These are phyloP conservation scores for Nemania serpens DNA, from an alignment of 2,329 filamentous ascomycete genomes.

Conservation along the genomic window DNA sequence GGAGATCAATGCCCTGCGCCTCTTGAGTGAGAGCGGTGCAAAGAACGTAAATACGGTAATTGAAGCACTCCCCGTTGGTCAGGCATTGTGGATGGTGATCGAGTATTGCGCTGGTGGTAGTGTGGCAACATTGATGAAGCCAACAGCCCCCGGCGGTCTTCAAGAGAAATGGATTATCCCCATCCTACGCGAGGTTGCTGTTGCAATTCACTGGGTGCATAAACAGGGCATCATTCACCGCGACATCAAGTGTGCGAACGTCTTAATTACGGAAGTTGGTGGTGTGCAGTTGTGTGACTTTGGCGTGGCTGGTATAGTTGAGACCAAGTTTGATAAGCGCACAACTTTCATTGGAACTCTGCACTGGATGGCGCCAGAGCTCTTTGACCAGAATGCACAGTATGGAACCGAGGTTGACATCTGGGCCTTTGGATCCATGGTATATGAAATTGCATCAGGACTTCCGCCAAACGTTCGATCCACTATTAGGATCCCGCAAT, in stretches of 20 bases:
- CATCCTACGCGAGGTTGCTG: slow-evolving; percentile 68
- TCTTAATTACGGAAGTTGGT: slow-evolving; percentile 77
- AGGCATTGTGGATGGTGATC: slow-evolving; percentile 85
- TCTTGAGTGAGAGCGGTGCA: slow-evolving; percentile 74
- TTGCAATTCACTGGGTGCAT: slow-evolving; percentile 71
- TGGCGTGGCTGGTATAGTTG: slow-evolving; percentile 78
- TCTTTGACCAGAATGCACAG: slow-evolving; percentile 67
- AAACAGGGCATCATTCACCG: slow-evolving; percentile 71
- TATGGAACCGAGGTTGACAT: slow-evolving; percentile 79
- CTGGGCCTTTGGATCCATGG: slow-evolving; percentile 82
- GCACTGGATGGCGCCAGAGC: slow-evolving; percentile 85
- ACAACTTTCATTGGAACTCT: slow-evolving; percentile 82
- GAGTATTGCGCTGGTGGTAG: slow-evolving; percentile 87
- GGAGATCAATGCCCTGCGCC: slow-evolving; percentile 70
- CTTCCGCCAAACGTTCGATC: slow-evolving; percentile 70
- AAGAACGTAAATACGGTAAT: slow-evolving; percentile 82
- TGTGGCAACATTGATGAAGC: slow-evolving; percentile 73
- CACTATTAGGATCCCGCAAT: slow-evolving; percentile 56
- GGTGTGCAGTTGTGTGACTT: slow-evolving; percentile 84
- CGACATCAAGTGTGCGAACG: slow-evolving; percentile 78
- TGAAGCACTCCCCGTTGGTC: slow-evolving; percentile 76
- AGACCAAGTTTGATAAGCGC: slow-evolving; percentile 75
- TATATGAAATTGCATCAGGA: slow-evolving; percentile 81
- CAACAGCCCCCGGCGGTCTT: slow-evolving; percentile 67
- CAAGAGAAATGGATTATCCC: slow-evolving; percentile 73